phyloP scores from a whole-genome alignment of 495 filamentous ascomycete species.

The Penicillium chermesinum region DNA sequence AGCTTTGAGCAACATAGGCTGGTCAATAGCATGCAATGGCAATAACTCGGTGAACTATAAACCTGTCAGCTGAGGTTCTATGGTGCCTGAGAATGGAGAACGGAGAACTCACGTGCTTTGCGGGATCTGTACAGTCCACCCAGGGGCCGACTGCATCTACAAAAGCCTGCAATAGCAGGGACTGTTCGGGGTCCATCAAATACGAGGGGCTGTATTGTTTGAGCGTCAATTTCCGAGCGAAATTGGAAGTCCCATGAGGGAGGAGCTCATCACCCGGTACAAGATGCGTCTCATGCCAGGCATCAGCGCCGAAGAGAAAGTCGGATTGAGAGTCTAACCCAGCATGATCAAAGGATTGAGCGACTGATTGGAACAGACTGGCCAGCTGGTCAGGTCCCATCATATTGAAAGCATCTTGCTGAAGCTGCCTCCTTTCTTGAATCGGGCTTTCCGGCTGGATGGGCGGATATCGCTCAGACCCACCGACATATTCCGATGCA shows the following conservation, averaged over 20 bases:
- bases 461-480: constrained; percentile 66
- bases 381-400: constrained; percentile 25
- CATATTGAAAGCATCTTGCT: constrained; percentile 34
- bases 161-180: constrained; percentile 83
- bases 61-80: not conserved
- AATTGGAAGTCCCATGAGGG: constrained; percentile 23
- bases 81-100: not conserved
- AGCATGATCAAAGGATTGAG: constrained; percentile 23
- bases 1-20: constrained; percentile 89
- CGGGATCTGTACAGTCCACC: constrained; percentile 88
- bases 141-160: constrained; percentile 86
- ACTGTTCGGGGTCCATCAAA: constrained; percentile 68
- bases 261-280: constrained; percentile 25
- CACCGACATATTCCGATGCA: constrained; percentile 87
- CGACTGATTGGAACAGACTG: constrained; percentile 23
- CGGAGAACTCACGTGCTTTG: constrained; percentile 63
- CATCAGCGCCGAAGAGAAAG: constrained; percentile 15
- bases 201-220: constrained; percentile 43
- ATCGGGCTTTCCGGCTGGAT: constrained; percentile 35
- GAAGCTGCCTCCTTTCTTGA: constrained; percentile 28
- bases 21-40: constrained; percentile 72
- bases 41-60: constrained; percentile 68
- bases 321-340: constrained; percentile 18
- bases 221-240: constrained; percentile 23
- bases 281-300: constrained; percentile 22